Evolutionary conservation across 306 rosid species (phyloP), one percentile per base, ranked within the genome.

Genomic region (Cicer bijugum): DNA sequence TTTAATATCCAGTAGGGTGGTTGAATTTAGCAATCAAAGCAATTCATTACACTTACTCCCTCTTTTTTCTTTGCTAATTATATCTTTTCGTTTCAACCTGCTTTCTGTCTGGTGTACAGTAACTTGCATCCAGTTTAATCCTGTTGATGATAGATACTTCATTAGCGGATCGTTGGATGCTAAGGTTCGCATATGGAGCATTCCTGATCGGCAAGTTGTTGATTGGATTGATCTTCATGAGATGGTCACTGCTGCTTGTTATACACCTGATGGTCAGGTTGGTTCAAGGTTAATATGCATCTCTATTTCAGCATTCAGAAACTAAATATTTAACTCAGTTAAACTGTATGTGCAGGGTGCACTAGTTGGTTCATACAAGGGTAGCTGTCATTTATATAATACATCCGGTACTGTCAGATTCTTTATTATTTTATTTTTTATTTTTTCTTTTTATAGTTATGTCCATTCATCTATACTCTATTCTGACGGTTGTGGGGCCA

Each of bases 51-150:
- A 47, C 37, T 45, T 11, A 12, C 20, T n/a, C 44, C 57, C 11
- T 8, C 47, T 9, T 69, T 67, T 61, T 84, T 48, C 48, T 67
- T 52, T 78, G 78, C 89, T 89, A 76, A 85, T 82, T 57, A 75
- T 71, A 46, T 17, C 37, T 67, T 73, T 82, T 80, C 47, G 78
- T 82, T 71, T 75, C 78, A 70, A 76, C 87, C 77, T 80, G 71
- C 77, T 78, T 82, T 81, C 82, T 81, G 75, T 75, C 81, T 80
- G 80, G 69, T 73, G 69, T 73, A 76, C 99, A 95, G 99, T 95
- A 79, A 95, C 99, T 65, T 95, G 99, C 93, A 95, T 95, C 96
- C 99, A 95, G 89, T 95, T 95, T 82, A 91, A 95, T 85, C 99
- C 99, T 70, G 90, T 90, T 80, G 97, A 95, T 82, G 99, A 95